Evolutionary conservation across 2,329 filamentous ascomycete species (phyloP), one percentile per base, ranked within the genome.

Genomic region (Rugonectria rugulosa): DNA sequence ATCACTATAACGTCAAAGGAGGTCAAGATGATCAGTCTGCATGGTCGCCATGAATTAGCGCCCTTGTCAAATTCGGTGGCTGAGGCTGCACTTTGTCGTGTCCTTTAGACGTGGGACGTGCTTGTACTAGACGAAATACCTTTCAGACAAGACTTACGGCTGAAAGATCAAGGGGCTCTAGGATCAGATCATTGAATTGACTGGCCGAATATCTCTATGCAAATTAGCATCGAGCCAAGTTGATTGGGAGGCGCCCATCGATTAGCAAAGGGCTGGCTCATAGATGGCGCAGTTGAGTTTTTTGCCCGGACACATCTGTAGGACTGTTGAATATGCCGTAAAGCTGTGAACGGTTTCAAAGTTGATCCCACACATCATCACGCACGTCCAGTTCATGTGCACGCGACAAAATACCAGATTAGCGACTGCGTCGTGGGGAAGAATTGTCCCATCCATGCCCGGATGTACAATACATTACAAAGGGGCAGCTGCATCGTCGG

Each of bases 331-430:
- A n/a, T n/a, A n/a, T n/a, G n/a, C n/a, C n/a, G n/a, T n/a, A n/a
- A n/a, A n/a, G n/a, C n/a, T n/a, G 21, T 50, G 44, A 36, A 21
- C 20, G 21, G 10, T 15, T 40, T 12, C 19, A 29, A 36, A 36
- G 19, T 51, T 27, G 27, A 49, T 34, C 40, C 27, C 36, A 40
- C 21, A 21, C 51, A 38, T 46, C 45, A 37, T 38, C 31, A 41
- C 38, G 24, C 34, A 38, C 47, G 26, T 54, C 38, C 19, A 38
- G 60, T 46, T 53, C 45, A 29, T 45, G 27, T 31, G 51, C 46
- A 55, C 32, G 47, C 44, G 50, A 64, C 41, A 42, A 53, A 62
- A 52, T 34, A 51, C 26, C 26, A 55, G 48, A 56, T 64, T 66
- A 43, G 50, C 51, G 48, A 59, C 19, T 45, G 42, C 38, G 27